phyloP scores from a whole-genome alignment of 495 filamentous ascomycete species.

The Lentithecium fluviatile region DNA sequence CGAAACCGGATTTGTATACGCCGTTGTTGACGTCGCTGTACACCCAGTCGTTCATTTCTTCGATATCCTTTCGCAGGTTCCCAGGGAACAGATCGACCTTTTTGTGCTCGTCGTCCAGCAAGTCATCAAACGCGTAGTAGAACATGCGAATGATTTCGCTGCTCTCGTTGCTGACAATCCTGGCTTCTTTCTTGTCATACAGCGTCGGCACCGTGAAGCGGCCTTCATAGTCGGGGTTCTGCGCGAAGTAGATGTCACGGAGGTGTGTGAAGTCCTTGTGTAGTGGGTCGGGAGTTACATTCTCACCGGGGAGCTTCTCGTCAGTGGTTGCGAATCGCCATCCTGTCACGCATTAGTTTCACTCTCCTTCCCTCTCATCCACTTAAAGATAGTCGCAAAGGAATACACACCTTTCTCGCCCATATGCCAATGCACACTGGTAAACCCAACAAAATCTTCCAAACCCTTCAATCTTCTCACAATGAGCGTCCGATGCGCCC shows the following conservation, averaged over 20 bases:
- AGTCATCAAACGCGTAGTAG: slow-evolving; percentile 70
- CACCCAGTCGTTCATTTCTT: slow-evolving; percentile 75
- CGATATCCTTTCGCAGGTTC: slow-evolving; percentile 61
- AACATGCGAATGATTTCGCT: slow-evolving; percentile 81
- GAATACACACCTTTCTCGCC: slow-evolving; percentile 53
- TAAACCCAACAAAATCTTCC: slow-evolving; percentile 64
- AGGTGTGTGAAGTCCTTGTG: slow-evolving; percentile 60
- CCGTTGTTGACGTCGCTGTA: slow-evolving; percentile 86
- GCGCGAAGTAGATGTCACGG: slow-evolving; percentile 69
- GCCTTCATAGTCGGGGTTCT: slow-evolving; percentile 66
- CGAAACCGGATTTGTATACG: slow-evolving; percentile 75
- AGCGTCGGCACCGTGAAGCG: slow-evolving; percentile 78
- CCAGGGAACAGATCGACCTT: slow-evolving; percentile 64
- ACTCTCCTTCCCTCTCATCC: no score
- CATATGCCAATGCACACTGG: slow-evolving; percentile 69
- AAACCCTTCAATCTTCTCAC: slow-evolving; percentile 66
- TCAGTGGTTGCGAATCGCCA: slow-evolving; percentile 46
- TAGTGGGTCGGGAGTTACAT: slow-evolving; percentile 60
- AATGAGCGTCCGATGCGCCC: slow-evolving; percentile 67
- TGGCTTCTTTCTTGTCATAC: slow-evolving; percentile 70
- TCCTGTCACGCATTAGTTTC: slow-evolving; percentile 24
- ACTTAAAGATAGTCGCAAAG: no score
- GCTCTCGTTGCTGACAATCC: slow-evolving; percentile 83
- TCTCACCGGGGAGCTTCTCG: slow-evolving; percentile 50
- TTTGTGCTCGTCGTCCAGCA: slow-evolving; percentile 60